Evolutionary conservation across 2,329 filamentous ascomycete genomes (phyloP), one percentile per base, ranked within the genome.

Genomic region (Colletotrichum endophyticum): DNA sequence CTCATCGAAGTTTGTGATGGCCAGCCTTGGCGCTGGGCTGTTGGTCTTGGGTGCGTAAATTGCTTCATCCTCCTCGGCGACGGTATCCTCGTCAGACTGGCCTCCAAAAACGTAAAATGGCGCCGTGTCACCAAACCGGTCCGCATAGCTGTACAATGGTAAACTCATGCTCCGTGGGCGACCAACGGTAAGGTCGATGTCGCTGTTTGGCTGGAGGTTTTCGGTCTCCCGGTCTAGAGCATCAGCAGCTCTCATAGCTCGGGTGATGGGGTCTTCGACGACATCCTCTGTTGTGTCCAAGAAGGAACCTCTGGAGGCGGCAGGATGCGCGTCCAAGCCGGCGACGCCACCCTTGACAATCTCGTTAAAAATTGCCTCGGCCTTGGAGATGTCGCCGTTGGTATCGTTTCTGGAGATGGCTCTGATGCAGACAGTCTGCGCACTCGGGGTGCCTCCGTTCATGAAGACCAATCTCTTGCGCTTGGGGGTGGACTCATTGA

Each of bases 201-300:
- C 87, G 70, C 86, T 85, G 64, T 80, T 84, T 0, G 86, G 85
- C 77, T 92, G 90, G n/a, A 92, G 82, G 27, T 84, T 88, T 64
- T 88, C 90, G 0, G 91, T 92, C 77, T 90, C 85, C 70, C 86
- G 86, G 79, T 93, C 89, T 49, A 93, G 85, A 4, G 88, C 88
- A 72, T 92, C 91, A 9, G 91, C 91, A 19, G 90, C 90, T 79
- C 88, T 86, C 90, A 92, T 92, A 44, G 91, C 90, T 79, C 84
- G 86, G 27, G 86, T 87, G 73, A 87, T 88, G 61, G 90, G 89
- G 79, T 92, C 90, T 56, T 86, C 83, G n/a, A 78, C 76, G 8
- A 76, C 13, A 11, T 72, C 64, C 28, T 72, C 70, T 5, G 72
- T 44, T 8, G 39, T 56, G 28, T 72, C 59, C 15, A 66, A 34